These are phyloP conservation scores for Monosporozyma siamensis DNA, from an alignment of 805 yeast genomes.

Conservation along the genomic window DNA sequence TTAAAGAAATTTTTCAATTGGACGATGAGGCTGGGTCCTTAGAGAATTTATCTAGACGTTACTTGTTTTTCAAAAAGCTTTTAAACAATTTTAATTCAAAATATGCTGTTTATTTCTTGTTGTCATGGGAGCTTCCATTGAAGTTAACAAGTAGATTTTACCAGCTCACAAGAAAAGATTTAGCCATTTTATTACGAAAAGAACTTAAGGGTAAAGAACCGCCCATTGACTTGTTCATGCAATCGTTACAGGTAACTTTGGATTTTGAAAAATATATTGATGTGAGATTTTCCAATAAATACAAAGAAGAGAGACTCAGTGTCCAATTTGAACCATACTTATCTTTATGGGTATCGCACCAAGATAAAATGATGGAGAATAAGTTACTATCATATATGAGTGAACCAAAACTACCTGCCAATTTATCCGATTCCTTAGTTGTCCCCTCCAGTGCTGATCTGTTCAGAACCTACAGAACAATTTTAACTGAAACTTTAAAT, in stretches of 20 bases:
- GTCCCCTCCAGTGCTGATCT: slow-evolving; percentile 82
- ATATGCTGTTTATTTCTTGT: slow-evolving; percentile 51
- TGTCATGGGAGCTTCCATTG: slow-evolving; percentile 59
- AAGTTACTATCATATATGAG: slow-evolving; percentile 59
- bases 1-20: slow-evolving; percentile 61
- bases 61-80: slow-evolving; percentile 67
- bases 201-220: slow-evolving; percentile 33
- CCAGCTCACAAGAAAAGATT: slow-evolving; percentile 57
- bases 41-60: slow-evolving; percentile 77
- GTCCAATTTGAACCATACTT: slow-evolving; percentile 78
- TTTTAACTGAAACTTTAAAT: slow-evolving; percentile 59
- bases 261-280: slow-evolving; percentile 76
- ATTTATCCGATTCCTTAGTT: slow-evolving; percentile 50
- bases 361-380: slow-evolving; percentile 52
- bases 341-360: slow-evolving; percentile 78
- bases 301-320: slow-evolving; percentile 40
- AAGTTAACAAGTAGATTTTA: slow-evolving; percentile 57
- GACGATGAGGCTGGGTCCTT: slow-evolving; percentile 91
- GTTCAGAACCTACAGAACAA: slow-evolving; percentile 65
- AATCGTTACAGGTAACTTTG: slow-evolving; percentile 62
- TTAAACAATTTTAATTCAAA: slow-evolving; percentile 48
- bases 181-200: slow-evolving; percentile 43
- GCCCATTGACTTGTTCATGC: slow-evolving; percentile 57
- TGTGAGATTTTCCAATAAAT: slow-evolving; percentile 45
- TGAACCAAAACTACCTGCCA: slow-evolving; percentile 43